These are phyloP conservation scores for Calycina herbarum DNA, from an alignment of 2,329 filamentous ascomycete genomes.

Conservation along the genomic window DNA sequence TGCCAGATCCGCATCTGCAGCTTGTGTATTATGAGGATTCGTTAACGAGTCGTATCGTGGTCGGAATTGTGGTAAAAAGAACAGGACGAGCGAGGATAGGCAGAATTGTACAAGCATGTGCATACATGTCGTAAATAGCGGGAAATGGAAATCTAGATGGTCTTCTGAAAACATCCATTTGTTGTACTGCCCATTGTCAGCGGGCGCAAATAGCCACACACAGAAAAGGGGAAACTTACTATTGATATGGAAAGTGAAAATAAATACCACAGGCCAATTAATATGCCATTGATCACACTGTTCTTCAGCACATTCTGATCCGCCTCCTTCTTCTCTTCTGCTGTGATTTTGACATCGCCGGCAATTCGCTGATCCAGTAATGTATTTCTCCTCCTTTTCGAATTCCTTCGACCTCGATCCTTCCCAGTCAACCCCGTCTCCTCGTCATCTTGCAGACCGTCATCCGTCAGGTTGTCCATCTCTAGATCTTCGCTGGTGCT, in stretches of 20 bases:
- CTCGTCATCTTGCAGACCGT: slow-evolving; percentile 80
- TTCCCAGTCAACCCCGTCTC: slow-evolving; percentile 80
- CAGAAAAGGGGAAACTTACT: slow-evolving; percentile 51
- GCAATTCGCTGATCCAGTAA: slow-evolving; percentile 69
- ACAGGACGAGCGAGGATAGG: slow-evolving; percentile 75
- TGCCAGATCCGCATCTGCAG: slow-evolving; percentile 33
- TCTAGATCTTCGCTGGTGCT: slow-evolving; percentile 53
- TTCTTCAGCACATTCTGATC: slow-evolving; percentile 71
- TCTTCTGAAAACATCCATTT: slow-evolving; percentile 98
- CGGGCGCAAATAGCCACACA: background rate
- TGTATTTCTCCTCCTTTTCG: slow-evolving; percentile 66
- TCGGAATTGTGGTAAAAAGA: slow-evolving; percentile 77
- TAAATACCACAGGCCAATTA: slow-evolving; percentile 84
- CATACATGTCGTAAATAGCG: slow-evolving; percentile 89
- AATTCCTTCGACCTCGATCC: slow-evolving; percentile 67
- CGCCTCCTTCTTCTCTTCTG: slow-evolving; percentile 72
- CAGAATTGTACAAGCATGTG: slow-evolving; percentile 96
- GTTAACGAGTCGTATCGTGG: slow-evolving; percentile 52
- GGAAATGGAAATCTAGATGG: slow-evolving; percentile 87
- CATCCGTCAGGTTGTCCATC: slow-evolving; percentile 59
- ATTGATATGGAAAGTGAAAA: slow-evolving; percentile 94
- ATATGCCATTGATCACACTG: slow-evolving; percentile 70
- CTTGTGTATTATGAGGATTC: slow-evolving; percentile 36
- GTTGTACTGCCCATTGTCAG: slow-evolving; percentile 69
- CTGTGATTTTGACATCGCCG: slow-evolving; percentile 59